These are phyloP conservation scores for Starmerella scarabaei DNA, from an alignment of 805 yeast genomes.

Conservation along the genomic window DNA sequence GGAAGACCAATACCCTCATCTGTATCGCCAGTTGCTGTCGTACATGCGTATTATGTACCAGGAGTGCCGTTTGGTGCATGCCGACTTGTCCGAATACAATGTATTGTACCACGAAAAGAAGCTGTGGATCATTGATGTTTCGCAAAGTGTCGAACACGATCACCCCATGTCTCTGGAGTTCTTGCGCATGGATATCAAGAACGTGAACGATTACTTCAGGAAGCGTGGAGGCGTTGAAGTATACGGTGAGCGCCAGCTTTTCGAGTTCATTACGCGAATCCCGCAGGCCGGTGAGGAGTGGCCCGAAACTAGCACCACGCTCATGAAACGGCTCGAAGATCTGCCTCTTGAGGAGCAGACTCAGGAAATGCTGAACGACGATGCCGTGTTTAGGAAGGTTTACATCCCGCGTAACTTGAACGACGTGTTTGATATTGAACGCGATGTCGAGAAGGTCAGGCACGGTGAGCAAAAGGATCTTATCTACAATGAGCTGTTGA, in stretches of 20 bases:
- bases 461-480: slow-evolving; percentile 40
- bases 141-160: slow-evolving; percentile 95
- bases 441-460: slow-evolving; percentile 47
- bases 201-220: slow-evolving; percentile 78
- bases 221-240: slow-evolving; percentile 54
- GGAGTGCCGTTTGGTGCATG: slow-evolving; percentile 83
- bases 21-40: slow-evolving; percentile 66
- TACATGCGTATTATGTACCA: slow-evolving; percentile 82
- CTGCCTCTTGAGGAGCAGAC: slow-evolving; percentile 24
- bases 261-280: slow-evolving; percentile 47
- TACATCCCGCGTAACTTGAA: slow-evolving; percentile 59
- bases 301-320: slow-evolving; percentile 26
- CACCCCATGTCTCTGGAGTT: slow-evolving; percentile 95
- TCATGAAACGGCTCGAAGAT: slow-evolving; percentile 19
- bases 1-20: slow-evolving; percentile 43
- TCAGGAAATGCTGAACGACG: slow-evolving; percentile 47
- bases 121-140: slow-evolving; percentile 84
- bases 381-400: slow-evolving; percentile 75
- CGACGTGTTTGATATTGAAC: slow-evolving; percentile 42
- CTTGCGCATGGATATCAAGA: slow-evolving; percentile 92
- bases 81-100: slow-evolving; percentile 92
- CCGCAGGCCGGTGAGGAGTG: slow-evolving; percentile 29
- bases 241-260: slow-evolving; percentile 69
- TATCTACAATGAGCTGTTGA: slow-evolving; percentile 31
- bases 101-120: slow-evolving; percentile 63